Conservation (phyloP, 345 rosid species). For the Diplotaxis tenuifolia region DNA sequence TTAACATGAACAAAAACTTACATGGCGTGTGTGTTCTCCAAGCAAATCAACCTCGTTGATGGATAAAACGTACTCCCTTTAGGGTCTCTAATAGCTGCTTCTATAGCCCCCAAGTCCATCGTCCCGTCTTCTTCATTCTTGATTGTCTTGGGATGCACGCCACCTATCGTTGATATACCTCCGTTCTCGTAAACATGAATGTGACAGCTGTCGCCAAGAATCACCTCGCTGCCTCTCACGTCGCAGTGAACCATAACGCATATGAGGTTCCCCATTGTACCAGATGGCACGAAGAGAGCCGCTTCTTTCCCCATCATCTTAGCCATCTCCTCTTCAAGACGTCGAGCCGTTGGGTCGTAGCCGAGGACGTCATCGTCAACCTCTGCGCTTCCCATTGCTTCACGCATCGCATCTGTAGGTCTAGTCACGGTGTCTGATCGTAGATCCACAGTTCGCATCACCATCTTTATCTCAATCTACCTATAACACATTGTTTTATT, state of each 20-base stretch:
- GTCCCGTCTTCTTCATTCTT: slow-evolving; percentile 81
- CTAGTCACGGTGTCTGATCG: slow-evolving; percentile 88
- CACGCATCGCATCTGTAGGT: slow-evolving; percentile 80
- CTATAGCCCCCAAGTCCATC: slow-evolving; percentile 64
- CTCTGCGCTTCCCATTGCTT: slow-evolving; percentile 81
- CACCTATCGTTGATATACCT: slow-evolving; percentile 83
- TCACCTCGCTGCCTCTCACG: slow-evolving; percentile 80
- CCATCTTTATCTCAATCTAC: slow-evolving; percentile 51
- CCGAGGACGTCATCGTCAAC: slow-evolving; percentile 85
- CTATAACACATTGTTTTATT: neutral
- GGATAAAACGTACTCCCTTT: slow-evolving; percentile 68
- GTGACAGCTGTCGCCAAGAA: slow-evolving; percentile 78
- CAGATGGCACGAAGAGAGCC: slow-evolving; percentile 80
- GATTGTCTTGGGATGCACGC: slow-evolving; percentile 78
- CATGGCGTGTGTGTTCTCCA: slow-evolving; percentile 94
- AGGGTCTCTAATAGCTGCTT: slow-evolving; percentile 81
- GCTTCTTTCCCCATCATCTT: slow-evolving; percentile 78
- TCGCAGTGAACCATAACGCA: slow-evolving; percentile 89
- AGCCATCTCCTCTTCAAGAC: slow-evolving; percentile 71
- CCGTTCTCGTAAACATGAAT: slow-evolving; percentile 88
- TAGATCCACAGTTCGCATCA: slow-evolving; percentile 69
- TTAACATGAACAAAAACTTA: slow-evolving; percentile 25
- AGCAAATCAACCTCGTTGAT: slow-evolving; percentile 77
- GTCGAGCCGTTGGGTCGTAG: slow-evolving; percentile 64
- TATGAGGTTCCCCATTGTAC: slow-evolving; percentile 95